These are phyloP conservation scores for Rhinocladiella mackenziei DNA, from an alignment of 2,329 filamentous ascomycete genomes.

Conservation along the genomic window DNA sequence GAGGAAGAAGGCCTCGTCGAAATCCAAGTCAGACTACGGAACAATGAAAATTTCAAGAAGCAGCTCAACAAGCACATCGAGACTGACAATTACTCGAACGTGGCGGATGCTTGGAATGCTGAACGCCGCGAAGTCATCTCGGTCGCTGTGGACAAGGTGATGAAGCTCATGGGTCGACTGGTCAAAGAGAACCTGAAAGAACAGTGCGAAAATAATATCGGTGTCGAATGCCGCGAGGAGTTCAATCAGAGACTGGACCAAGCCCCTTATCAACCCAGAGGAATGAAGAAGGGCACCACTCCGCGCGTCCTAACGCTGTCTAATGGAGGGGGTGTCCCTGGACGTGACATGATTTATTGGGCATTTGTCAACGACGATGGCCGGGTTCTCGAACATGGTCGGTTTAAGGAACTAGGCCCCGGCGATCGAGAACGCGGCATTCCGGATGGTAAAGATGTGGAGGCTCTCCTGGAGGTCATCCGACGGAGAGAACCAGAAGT, in stretches of 20 bases:
- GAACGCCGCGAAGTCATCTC: conserved; percentile 83
- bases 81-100: conserved; percentile 91
- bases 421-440: conserved; percentile 64
- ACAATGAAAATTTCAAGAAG: conserved; percentile 69
- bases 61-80: conserved; percentile 79
- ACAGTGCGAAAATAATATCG: conserved; percentile 87
- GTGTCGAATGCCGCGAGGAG: conserved; percentile 81
- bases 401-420: conserved; percentile 70
- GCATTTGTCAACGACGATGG: conserved; percentile 92
- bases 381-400: conserved; percentile 81
- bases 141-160: conserved; percentile 72
- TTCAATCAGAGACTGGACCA: conserved; percentile 90
- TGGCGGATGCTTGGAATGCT: conserved; percentile 91
- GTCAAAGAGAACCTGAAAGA: conserved; percentile 93
- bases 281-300: conserved; percentile 80
- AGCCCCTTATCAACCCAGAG: conserved; percentile 91
- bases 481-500: conserved; percentile 81
- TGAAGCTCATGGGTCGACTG: conserved; percentile 78
- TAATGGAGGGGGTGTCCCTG: conserved; percentile 74
- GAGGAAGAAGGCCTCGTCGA: conserved; percentile 91
- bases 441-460: conserved; percentile 61
- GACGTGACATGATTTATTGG: conserved; percentile 76
- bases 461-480: conserved; percentile 73
- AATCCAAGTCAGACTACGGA: conserved; percentile 72
- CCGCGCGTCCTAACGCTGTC: conserved; percentile 84